These are phyloP conservation scores for Ammopiptanthus mongolicus DNA, from an alignment of 306 rosid species.

Conservation along the genomic window DNA sequence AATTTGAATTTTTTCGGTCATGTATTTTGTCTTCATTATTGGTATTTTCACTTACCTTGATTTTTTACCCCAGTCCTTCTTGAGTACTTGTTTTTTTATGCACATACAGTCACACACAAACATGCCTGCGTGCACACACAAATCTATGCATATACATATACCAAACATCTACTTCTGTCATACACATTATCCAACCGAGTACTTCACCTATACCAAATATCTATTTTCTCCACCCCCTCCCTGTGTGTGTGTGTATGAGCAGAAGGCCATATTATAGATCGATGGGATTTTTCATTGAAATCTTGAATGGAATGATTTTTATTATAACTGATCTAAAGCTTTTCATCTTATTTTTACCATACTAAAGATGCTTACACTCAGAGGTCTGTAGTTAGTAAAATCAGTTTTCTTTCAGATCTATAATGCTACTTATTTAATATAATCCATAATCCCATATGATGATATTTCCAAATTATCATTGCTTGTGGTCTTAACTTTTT, in stretches of 20 bases:
- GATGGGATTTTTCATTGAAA: neutral
- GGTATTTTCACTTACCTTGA: constrained; percentile 6
- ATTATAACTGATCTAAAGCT: neutral
- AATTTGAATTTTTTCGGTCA: constrained; percentile 5
- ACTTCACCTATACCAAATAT: neutral
- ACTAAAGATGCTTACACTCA: neutral
- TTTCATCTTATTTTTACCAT: neutral
- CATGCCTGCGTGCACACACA: neutral
- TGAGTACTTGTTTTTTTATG: neutral
- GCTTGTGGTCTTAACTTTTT: neutral
- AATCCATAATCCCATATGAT: neutral
- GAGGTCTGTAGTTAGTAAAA: neutral
- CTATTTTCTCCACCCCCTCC: neutral
- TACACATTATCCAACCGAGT: neutral
- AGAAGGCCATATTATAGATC: neutral
- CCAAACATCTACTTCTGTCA: neutral
- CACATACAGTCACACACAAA: neutral
- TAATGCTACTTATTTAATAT: neutral
- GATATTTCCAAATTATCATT: neutral
- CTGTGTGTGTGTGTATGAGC: neutral
- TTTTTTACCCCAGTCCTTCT: neutral
- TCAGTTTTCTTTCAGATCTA: neutral
- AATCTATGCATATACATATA: neutral
- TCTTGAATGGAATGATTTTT: constrained; percentile 6
- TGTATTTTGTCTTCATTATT: constrained; percentile 10